These are phyloP conservation scores for Arthrinium phaeospermum DNA, from an alignment of 2,329 filamentous ascomycete genomes.

Conservation along the genomic window DNA sequence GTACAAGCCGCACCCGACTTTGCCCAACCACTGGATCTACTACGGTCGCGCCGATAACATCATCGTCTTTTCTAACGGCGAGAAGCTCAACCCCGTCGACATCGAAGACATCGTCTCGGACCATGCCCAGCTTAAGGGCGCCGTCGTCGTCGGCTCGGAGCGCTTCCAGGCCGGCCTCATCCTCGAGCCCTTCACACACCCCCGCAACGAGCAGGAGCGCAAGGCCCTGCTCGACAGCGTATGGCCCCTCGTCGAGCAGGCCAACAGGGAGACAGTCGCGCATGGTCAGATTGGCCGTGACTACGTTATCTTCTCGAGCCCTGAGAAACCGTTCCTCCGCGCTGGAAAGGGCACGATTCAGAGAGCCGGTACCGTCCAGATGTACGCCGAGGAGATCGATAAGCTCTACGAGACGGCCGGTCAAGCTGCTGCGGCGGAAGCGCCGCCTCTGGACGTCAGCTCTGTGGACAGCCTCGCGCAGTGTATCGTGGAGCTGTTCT, in stretches of 20 bases:
- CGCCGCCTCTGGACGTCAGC: constrained; percentile 36
- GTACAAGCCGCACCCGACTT: constrained; percentile 46
- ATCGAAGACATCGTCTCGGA: constrained; percentile 47
- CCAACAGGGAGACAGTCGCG: constrained; percentile 50
- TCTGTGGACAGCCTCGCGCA: constrained; percentile 36
- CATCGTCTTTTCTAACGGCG: constrained; percentile 56
- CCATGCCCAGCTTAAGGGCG: constrained; percentile 47
- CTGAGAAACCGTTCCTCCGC: constrained; percentile 11
- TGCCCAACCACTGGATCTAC: constrained; percentile 45
- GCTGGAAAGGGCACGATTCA: constrained; percentile 17
- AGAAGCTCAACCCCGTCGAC: constrained; percentile 55
- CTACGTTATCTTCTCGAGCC: not conserved
- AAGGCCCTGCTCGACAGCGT: constrained; percentile 46
- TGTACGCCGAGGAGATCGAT: constrained; percentile 4
- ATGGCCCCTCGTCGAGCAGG: constrained; percentile 50
- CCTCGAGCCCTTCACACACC: constrained; percentile 47
- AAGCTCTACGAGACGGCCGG: constrained; percentile 5
- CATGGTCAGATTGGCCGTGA: constrained; percentile 44
- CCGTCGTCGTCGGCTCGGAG: constrained; percentile 52
- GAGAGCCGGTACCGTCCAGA: not conserved
- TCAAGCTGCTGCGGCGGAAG: constrained; percentile 29
- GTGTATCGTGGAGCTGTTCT: constrained; percentile 41
- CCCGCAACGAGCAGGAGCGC: constrained; percentile 35
- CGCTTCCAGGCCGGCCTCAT: constrained; percentile 54
- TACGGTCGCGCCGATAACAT: constrained; percentile 50